Evolutionary conservation across 331 rosid species (phyloP).

Genomic region (Acacia concinna): DNA sequence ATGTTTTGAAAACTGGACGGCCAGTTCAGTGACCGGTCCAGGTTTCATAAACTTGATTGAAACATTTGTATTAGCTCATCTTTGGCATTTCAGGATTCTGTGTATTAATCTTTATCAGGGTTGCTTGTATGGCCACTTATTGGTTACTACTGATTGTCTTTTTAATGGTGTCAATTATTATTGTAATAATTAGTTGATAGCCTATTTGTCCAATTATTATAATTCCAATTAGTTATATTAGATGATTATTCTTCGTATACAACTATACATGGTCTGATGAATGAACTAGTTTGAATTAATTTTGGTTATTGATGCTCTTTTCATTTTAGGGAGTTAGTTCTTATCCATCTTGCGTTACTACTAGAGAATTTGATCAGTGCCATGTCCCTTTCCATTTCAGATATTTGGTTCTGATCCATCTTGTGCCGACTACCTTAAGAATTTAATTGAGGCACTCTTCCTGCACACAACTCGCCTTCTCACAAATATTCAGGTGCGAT

Average conservation of each 20-base stretch:
- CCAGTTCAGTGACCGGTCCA: no score
- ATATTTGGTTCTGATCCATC: slow-evolving; percentile 97
- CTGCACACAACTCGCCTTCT: slow-evolving; percentile 80
- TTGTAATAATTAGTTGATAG: not conserved
- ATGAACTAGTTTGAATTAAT: slow-evolving; percentile 24
- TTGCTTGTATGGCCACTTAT: not conserved
- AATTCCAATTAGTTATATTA: slow-evolving; percentile 8
- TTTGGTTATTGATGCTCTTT: slow-evolving; percentile 35
- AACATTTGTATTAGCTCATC: no score
- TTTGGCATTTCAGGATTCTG: no score
- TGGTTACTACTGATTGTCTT: not conserved
- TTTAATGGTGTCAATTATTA: not conserved
- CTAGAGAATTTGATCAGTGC: slow-evolving; percentile 67
- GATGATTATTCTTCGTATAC: not conserved
- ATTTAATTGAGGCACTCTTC: slow-evolving; percentile 87
- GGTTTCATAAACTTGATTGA: no score
- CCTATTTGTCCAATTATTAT: slow-evolving; percentile 13
- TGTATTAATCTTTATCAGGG: no score
- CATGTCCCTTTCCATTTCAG: slow-evolving; percentile 46
- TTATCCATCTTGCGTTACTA: slow-evolving; percentile 91
- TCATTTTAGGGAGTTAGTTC: slow-evolving; percentile 84
- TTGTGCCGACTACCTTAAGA: slow-evolving; percentile 90
- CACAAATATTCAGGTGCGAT: slow-evolving; percentile 77
- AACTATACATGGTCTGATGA: slow-evolving; percentile 2
- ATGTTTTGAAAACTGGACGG: no score